These are phyloP conservation scores for Marchantia polymorpha DNA, from an alignment of 225 moss, liverwort and hornwort genomes.

Conservation along the genomic window DNA sequence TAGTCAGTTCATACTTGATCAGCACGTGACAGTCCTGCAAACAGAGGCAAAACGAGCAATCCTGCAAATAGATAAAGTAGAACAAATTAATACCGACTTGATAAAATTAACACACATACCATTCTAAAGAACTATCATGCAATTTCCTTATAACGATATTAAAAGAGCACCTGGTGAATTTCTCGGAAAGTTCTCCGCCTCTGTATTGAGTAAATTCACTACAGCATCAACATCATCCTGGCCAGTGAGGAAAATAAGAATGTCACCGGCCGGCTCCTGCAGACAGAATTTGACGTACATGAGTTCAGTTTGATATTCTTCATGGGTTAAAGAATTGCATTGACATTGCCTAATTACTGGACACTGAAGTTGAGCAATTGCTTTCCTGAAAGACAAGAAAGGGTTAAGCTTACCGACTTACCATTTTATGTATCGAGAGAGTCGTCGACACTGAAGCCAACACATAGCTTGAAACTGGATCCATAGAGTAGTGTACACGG, in stretches of 20 bases:
- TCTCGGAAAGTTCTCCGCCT: constrained; percentile 61
- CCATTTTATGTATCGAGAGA: constrained; percentile 71
- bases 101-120: neutral
- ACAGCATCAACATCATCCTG: constrained; percentile 92
- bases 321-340: neutral
- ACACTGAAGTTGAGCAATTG: neutral
- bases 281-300: neutral
- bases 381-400: neutral
- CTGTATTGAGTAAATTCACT: constrained; percentile 67
- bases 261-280: constrained; percentile 77
- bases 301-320: too few species aligned
- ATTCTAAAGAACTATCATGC: neutral
- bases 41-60: constrained; percentile 73
- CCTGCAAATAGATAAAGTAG: constrained; percentile 30
- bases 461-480: constrained; percentile 71
- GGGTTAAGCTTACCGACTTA: constrained; percentile 18
- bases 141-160: neutral
- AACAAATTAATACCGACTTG: neutral
- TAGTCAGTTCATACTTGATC: constrained; percentile 52
- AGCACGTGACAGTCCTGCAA: constrained; percentile 76
- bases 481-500: constrained; percentile 59
- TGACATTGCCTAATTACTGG: too few species aligned
- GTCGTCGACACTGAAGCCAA: constrained; percentile 64
- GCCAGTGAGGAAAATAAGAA: constrained; percentile 86
- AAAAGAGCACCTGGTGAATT: constrained; percentile 31